Evolutionary conservation across 306 rosid species (phyloP), one percentile per base, ranked within the genome.

Genomic region (Dryas octopetala): DNA sequence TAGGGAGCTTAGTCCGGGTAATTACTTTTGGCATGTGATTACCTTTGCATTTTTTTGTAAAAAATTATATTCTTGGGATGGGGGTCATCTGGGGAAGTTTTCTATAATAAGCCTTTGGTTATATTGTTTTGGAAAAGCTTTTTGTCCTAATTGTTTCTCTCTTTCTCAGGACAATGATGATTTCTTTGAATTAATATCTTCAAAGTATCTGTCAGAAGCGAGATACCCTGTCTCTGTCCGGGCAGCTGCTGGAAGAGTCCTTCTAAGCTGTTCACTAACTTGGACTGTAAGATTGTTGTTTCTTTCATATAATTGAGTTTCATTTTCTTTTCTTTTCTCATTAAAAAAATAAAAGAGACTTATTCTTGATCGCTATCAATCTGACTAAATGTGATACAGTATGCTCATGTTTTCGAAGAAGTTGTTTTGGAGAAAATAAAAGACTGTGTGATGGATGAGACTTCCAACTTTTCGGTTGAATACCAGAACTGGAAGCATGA

Each of bases 331-430:
- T 73, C 4, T 2, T 73, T 19, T 12, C 45, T 45, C 0, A 7
- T 5, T 1, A 12, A n/a, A 41, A 41, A 38, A 11, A 53, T 4
- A 5, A 66, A 17, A 40, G 12, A 32, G 6, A 5, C 16, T 45
- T 19, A 12, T 13, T 51, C 44, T 47, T 38, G 65, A 41, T 28
- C 47, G 4, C 46, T 7, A 9, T 60, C 16, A 9, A 26, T 46
- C 59, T 73, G 66, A 72, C 11, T 46, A 67, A 79, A 75, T 79
- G 82, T 71, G 70, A 16, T 76, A 72, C 98, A 96, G 99, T 86
- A 90, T 84, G 97, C 98, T 83, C 97, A 89, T 83, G 90, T 82
- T 80, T 92, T 96, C 79, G 99, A 96, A 83, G 99, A 92, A 38
- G 69, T 88, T 5, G 97, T 96, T 17, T 53, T 88, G 74, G 90